These are phyloP conservation scores for Thalia dealbata DNA, from an alignment of 176 grass and related monocot genomes.

Conservation along the genomic window DNA sequence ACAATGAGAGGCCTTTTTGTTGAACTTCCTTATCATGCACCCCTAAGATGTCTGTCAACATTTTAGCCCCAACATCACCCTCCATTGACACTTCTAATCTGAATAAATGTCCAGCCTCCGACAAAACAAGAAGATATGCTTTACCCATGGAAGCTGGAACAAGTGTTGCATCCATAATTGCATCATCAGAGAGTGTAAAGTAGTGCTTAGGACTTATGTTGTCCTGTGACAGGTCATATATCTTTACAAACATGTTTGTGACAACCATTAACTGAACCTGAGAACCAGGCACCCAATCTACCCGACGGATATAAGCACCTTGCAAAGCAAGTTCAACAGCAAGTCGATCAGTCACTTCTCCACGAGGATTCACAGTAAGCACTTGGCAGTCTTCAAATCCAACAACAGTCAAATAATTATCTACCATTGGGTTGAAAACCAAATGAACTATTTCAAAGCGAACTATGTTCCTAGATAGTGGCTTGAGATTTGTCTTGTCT, in stretches of 20 bases:
- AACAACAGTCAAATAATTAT: slow-evolving; percentile 80
- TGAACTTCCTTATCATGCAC: slow-evolving; percentile 45
- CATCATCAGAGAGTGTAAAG: slow-evolving; percentile 82
- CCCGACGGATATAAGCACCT: slow-evolving; percentile 69
- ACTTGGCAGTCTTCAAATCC: slow-evolving; percentile 96
- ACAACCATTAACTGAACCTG: slow-evolving; percentile 94
- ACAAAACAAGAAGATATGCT: slow-evolving; percentile 79
- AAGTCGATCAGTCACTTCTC: slow-evolving; percentile 90
- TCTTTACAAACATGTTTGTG: slow-evolving; percentile 95
- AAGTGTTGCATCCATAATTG: slow-evolving; percentile 68
- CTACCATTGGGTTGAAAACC: slow-evolving; percentile 66
- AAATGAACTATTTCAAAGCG: slow-evolving; percentile 97
- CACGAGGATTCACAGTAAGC: slow-evolving; percentile 83
- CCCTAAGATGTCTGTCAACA: slow-evolving; percentile 59
- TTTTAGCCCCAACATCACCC: slow-evolving; percentile 72
- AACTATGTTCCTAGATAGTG: slow-evolving; percentile 83
- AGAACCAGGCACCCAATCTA: slow-evolving; percentile 93
- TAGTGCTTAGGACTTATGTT: slow-evolving; percentile 94
- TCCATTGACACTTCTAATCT: slow-evolving; percentile 77
- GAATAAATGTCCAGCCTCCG: slow-evolving; percentile 71
- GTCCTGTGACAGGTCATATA: slow-evolving; percentile 95
- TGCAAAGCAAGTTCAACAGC: slow-evolving; percentile 91
- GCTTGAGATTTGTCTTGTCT: slow-evolving; percentile 95
- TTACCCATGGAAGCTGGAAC: slow-evolving; percentile 81
- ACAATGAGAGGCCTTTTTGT: slow-evolving; percentile 65